Base-by-base conservation (phyloP, 2,329 filamentous ascomycete genomes). In the Fusarium coicis region DNA sequence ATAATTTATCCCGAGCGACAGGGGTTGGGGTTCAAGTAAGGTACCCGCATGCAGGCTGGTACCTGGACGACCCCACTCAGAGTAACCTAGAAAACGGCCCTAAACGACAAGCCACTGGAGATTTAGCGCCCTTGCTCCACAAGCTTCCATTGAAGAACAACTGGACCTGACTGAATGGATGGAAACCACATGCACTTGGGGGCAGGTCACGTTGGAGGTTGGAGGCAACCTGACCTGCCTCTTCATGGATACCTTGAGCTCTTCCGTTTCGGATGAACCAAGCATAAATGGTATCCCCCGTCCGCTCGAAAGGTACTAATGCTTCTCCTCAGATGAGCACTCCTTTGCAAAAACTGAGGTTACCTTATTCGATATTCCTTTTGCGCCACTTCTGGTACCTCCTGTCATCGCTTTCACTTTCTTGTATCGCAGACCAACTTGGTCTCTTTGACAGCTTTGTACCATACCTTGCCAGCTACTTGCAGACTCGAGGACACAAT, bases 281-380 rank as follows among this genome's bases (percentile, higher is more conserved):
- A 75, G 69, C 75, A 76, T 75, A 76, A 76, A 77, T 60, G 67
- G 62, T 68, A 74, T 73, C 69, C 54, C 52, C 65, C 57, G 34
- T 72, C 75, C 74, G 52, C 68, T 70, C 50, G 62, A 61, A 59
- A 37, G 47, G 47, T 46, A 58, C 23, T 30, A 32, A 50, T 61
- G 57, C 54, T 63, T 54, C 32, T 50, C 50, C 57, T 55, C 39
- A 44, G 43, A 46, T 49, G 58, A 50, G 50, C 36, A 37, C 16
- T 18, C 34, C 52, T 55, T 21, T 26, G 30, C 30, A 32, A 32
- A 32, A 64, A 34, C 63, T 32, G 34, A 55, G 42, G 40, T 52
- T 55, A 34, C 32, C 32, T 34, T 34, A 36, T 61, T 49, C 32
- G 43, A 53, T 58, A 49, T 72, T 55, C 36, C 16, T 64, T 44